Base-by-base conservation (phyloP, 768 basidiomycete genomes). In the Russula sp. region DNA sequence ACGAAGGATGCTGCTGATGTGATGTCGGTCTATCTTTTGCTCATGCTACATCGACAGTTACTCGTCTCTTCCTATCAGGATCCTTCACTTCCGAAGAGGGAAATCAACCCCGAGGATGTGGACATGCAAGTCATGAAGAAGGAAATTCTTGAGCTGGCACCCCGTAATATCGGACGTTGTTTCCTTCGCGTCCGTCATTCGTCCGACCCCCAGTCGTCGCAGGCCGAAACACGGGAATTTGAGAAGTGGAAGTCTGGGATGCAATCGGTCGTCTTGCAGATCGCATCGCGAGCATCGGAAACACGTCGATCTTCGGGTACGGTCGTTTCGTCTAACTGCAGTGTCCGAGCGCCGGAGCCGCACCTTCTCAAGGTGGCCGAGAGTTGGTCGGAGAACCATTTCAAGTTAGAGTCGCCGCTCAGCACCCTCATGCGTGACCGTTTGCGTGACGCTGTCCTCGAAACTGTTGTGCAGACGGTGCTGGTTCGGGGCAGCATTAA, bases 21-120 rank as follows among this genome's bases (percentile, higher is more conserved):
- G 48, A 83, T 84, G 20, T 83, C 86, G 50, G 74, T 91, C 55
- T 90, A 88, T 75, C 87, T 94, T 84, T 84, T 92, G 68, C 77
- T 91, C 40, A 77, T 94, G 69, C 83, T 93, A 22, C 92, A 85
- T 72, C 84, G 90, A 47, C 88, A 92, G 71, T 82, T 93, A 67
- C 74, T 84, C 45, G 80, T 80, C 68, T 82, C 84, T 44, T 70
- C 76, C 37, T 71, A 72, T 56, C 73, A 75, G 58, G 68, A 75
- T 35, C 63, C 75, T 16, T 14, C 55, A 66, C 42, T 66, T 65
- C 40, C 71, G 62, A 70, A 72, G 68, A 68, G 71, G 65, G 74
- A 67, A 11, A 71, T 77, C 55, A 77, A 76, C 71, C 73, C 82
- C 57, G 81, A 79, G 67, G 82, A 82, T 48, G 74, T 73, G 42